Evolutionary conservation across 495 filamentous ascomycete genomes (phyloP), one percentile per base, ranked within the genome.

Genomic region (Hypomontagnella submonticulosa): DNA sequence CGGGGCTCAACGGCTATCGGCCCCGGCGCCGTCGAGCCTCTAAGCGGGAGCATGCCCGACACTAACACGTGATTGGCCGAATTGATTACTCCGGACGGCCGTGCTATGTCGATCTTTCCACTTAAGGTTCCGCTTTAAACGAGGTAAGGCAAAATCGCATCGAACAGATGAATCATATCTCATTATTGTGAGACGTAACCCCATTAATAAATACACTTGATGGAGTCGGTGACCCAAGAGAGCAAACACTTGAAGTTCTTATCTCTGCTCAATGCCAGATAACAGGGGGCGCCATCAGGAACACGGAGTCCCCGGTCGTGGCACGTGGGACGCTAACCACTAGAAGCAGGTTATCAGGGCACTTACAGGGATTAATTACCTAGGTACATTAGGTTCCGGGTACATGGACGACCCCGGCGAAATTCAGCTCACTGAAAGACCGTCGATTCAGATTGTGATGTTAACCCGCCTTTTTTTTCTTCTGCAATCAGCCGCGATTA

Each of bases 321-420:
- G 46, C 61, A 62, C 57, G 52, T 57, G 63, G 37, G 42, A 18
- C 57, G 40, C 58, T 67, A 67, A 53, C 47, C 41, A 13, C 32
- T 38, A 54, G 0, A 38, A 49, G 48, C 52, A 58, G 53, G 57
- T 11, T 20, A 33, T 38, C 10, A 38, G 3, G 2, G n/a, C 2
- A 11, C 10, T 38, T 11, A 38, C n/a, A 38, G n/a, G 9, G n/a
- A 3, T 11, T 3, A 38, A 38, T 53, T 53, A 53, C 38, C 49
- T 53, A 30, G 18, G 15, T 6, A 38, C 13, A 38, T n/a, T n/a
- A n/a, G n/a, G n/a, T n/a, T n/a, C n/a, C n/a, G n/a, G n/a, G n/a
- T 38, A 16, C 48, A 51, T 9, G 49, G 49, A 40, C 32, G 6
- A 6, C 23, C 23, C 23, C 23, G 23, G 23, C 23, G 3, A 3